A percentile compares a stretch with the other conserved stretches of the same genome.
Evolutionary conservation across 768 basidiomycete genomes (phyloP).

Genomic region (Epithele typhae): DNA sequence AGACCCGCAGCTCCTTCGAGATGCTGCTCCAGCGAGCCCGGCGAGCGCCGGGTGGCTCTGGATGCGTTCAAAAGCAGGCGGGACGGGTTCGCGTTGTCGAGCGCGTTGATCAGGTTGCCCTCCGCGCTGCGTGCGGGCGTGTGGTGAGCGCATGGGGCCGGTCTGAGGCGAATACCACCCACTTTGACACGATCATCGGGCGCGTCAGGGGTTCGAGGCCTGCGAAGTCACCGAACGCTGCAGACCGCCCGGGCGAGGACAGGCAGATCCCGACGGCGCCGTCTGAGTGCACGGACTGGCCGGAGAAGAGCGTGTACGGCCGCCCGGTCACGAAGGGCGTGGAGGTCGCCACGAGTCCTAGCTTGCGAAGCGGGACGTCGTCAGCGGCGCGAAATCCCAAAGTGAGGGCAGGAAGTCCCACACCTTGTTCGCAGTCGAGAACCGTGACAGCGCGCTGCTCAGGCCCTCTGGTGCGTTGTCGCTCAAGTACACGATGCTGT

Average conservation of each 20-base stretch:
- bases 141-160: background rate
- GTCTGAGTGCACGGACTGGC: constrained; percentile 47
- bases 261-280: constrained; percentile 64
- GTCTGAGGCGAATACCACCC: constrained; percentile 4
- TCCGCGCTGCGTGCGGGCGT: constrained; percentile 42
- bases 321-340: constrained; percentile 80
- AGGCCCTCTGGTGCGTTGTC: constrained; percentile 58
- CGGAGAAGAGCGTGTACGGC: constrained; percentile 63
- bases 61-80: constrained; percentile 52
- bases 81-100: constrained; percentile 58
- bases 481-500: constrained; percentile 48
- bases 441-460: constrained; percentile 35
- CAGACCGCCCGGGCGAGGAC: constrained; percentile 9
- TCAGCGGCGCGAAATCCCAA: background rate
- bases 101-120: constrained; percentile 65
- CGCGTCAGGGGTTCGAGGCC: constrained; percentile 39
- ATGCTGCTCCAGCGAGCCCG: constrained; percentile 19
- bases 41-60: constrained; percentile 19
- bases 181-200: constrained; percentile 55
- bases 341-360: constrained; percentile 66
- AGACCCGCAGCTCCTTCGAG: constrained; percentile 53
- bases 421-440: constrained; percentile 48
- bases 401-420: constrained; percentile 8
- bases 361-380: constrained; percentile 29
- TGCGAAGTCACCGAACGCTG: constrained; percentile 28